Percentiles rank a stretch among this genome's conserved stretches.
Conservation (phyloP, 2,329 filamentous ascomycete genomes). For the Coniochaeta sp. region DNA sequence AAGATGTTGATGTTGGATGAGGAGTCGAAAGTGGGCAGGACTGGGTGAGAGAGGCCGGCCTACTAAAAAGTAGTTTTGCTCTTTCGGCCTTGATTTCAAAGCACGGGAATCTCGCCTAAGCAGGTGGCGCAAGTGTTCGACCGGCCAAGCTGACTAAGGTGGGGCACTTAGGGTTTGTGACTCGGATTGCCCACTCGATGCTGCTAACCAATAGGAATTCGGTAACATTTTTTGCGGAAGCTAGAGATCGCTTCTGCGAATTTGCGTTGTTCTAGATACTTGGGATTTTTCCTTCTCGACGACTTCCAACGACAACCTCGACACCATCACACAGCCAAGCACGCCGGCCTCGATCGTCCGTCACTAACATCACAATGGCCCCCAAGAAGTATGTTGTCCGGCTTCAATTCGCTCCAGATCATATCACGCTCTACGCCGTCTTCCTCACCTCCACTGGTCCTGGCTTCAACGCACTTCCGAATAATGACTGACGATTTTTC, state of each 20-base stretch:
- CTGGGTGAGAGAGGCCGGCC: not conserved
- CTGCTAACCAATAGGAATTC: constrained; percentile 15
- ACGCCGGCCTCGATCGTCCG: constrained; percentile 6
- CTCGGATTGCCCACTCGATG: constrained; percentile 10
- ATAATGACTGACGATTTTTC: constrained; percentile 23
- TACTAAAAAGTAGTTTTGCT: constrained; percentile 6
- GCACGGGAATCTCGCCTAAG: constrained; percentile 21
- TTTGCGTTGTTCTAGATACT: constrained; percentile 5
- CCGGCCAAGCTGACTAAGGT: constrained; percentile 13
- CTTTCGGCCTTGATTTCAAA: constrained; percentile 46
- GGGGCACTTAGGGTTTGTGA: constrained; percentile 27
- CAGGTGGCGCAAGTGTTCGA: not conserved
- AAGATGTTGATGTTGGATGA: constrained; percentile 30
- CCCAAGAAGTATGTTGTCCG: constrained; percentile 55
- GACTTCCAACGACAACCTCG: constrained; percentile 5
- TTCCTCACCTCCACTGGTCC: no score
- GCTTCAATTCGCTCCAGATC: no score
- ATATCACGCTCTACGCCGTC: not conserved
- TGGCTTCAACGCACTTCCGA: constrained; percentile 20
- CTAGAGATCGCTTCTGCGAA: constrained; percentile 3
- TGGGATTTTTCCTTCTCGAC: constrained; percentile 9
- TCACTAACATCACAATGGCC: constrained; percentile 49
- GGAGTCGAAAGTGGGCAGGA: constrained; percentile 21
- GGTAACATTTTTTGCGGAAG: constrained; percentile 1
- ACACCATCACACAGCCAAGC: not conserved